These are phyloP conservation scores for Parasitella parasitica DNA, from an alignment of 371 early-diverging fungal species.

Conservation along the genomic window DNA sequence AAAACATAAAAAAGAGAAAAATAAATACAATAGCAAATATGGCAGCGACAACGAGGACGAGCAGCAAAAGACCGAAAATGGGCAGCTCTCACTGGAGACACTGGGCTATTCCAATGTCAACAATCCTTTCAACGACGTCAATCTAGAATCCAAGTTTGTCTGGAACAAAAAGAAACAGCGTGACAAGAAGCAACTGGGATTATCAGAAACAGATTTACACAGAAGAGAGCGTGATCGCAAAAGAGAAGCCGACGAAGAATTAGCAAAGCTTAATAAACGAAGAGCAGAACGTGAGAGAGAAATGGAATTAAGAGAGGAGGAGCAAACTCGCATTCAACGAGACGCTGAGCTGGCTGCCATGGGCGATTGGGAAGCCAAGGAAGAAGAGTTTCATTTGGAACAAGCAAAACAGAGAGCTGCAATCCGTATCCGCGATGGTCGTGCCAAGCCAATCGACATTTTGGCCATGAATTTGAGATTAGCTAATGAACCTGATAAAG, in stretches of 20 bases:
- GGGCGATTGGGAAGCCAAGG: constrained; percentile 95
- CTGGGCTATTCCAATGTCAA: constrained; percentile 71
- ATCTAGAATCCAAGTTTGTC: constrained; percentile 83
- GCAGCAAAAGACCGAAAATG: constrained; percentile 8
- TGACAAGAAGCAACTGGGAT: constrained; percentile 67
- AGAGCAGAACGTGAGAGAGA: constrained; percentile 84
- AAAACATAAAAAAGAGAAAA: constrained; percentile 12
- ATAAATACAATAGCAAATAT: constrained; percentile 1
- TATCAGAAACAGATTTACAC: constrained; percentile 57
- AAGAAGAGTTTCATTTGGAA: constrained; percentile 88
- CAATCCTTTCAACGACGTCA: constrained; percentile 83
- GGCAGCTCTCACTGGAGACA: constrained; percentile 27
- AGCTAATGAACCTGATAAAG: constrained; percentile 69
- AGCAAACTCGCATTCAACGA: constrained; percentile 69
- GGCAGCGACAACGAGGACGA: constrained; percentile 5
- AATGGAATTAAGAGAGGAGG: constrained; percentile 79
- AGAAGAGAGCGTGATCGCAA: constrained; percentile 63
- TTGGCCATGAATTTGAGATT: constrained; percentile 86
- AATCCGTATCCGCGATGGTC: constrained; percentile 83
- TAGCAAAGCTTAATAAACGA: constrained; percentile 78
- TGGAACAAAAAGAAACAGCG: constrained; percentile 73
- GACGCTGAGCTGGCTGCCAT: constrained; percentile 83
- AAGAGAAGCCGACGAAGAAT: constrained; percentile 73
- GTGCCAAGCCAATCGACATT: constrained; percentile 92
- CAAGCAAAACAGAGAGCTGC: constrained; percentile 91